Evolutionary conservation across 2,329 filamentous ascomycete species (phyloP), one percentile per base, ranked within the genome.

Genomic region (Pseudovirgaria hyperparasitica): DNA sequence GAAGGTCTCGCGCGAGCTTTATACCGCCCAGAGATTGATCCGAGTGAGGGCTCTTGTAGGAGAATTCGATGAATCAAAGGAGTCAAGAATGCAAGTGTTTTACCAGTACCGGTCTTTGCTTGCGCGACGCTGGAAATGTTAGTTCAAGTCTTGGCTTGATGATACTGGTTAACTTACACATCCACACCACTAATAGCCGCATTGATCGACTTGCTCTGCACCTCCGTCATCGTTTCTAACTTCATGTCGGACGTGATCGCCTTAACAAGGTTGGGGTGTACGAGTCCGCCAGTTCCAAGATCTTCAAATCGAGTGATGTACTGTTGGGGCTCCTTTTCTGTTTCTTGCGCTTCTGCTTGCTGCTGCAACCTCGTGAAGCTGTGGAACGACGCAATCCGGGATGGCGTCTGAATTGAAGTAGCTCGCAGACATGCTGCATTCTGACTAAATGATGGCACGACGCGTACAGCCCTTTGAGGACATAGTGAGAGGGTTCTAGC

Each of bases 61-160:
- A 92, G 61, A 46, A 93, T 80, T 33, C 75, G 76, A 51, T 94
- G 82, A 27, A 96, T 60, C 6, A 85, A 63, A 26, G 90, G 90
- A 5, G 96, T 58, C 14, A 98, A 66, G 63, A 96, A 98, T 19
- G 82, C 90, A 31, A 96, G 61, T 0, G 90, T 98, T 61, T 98
- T 98, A 50, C 90, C 90, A 4, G 90, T 96, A 50, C 90, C 90
- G 6, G 90, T 98, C 59, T 82, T 93, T 33, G 90, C 90, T 61
- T 96, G 90, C 24, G 87, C 90, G 39, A 96, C 55, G 29, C 51
- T 46, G 43, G 36, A 35, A 22, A 17, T 29, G 29, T 44, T 35
- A 42, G 34, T 29, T 19, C 11, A 16, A 19, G 26, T 17, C 19
- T 23, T 24, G 19, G 6, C 23, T 24, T 17, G 16, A 11, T 16